Conservation (phyloP, 2,329 filamentous ascomycete genomes). For the Lachnellula subtilissima region DNA sequence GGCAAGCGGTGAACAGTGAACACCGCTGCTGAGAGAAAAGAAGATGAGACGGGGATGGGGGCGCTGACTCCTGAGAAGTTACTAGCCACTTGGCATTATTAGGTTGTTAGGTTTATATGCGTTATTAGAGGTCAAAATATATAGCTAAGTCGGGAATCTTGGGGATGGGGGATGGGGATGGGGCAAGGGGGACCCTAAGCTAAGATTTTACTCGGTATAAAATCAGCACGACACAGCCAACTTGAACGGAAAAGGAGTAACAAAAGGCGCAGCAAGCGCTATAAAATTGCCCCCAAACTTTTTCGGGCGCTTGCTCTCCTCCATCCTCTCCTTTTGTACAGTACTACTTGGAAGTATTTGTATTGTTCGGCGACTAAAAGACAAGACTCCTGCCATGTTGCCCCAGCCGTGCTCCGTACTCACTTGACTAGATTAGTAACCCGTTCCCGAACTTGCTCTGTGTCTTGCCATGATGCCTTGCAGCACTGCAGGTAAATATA, state of each 20-base stretch:
- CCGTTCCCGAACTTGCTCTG: not conserved
- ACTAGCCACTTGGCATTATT: not conserved
- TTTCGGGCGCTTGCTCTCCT: too few species aligned
- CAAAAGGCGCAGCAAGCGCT: too few species aligned
- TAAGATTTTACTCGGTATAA: too few species aligned
- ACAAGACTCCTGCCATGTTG: not conserved
- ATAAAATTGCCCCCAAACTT: too few species aligned
- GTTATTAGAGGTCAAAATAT: not conserved
- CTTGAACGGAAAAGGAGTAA: too few species aligned
- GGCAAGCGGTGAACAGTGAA: not conserved
- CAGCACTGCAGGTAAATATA: constrained; percentile 14
- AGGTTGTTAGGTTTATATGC: not conserved
- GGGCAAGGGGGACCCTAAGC: too few species aligned
- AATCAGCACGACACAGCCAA: too few species aligned
- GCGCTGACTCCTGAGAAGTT: not conserved
- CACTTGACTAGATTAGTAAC: not conserved
- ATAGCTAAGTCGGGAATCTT: too few species aligned
- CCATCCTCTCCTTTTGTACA: too few species aligned
- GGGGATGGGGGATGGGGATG: too few species aligned
- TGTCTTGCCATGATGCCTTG: constrained; percentile 17
- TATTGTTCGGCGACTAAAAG: too few species aligned
- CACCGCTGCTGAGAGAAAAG: not conserved
- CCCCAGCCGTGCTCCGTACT: not conserved
- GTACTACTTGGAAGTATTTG: not conserved
- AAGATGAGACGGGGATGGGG: not conserved